Percentiles rank a stretch among this genome's conserved stretches.
Conservation (phyloP, 2,329 filamentous ascomycete species). For the Pseudopyricularia cyperi region DNA sequence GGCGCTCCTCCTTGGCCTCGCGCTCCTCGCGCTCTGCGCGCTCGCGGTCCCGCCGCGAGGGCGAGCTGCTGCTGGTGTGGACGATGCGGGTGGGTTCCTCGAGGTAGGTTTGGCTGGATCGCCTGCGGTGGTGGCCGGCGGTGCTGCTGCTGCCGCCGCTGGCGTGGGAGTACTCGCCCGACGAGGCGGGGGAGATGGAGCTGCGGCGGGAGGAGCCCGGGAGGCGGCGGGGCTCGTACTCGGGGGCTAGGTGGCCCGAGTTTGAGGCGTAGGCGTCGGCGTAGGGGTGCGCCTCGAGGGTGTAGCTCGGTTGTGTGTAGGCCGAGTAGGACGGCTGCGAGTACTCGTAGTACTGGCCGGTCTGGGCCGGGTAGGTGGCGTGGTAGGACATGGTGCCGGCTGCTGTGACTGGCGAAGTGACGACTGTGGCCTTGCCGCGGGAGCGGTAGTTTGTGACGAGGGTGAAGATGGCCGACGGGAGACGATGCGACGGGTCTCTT, state of each 20-base stretch:
- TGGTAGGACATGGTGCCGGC: not conserved
- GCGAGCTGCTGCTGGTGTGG: slow-evolving; percentile 1
- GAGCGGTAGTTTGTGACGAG: not conserved
- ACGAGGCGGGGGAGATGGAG: slow-evolving; percentile 4
- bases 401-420: not conserved
- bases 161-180: slow-evolving; percentile 3
- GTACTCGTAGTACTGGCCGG: slow-evolving; percentile 1
- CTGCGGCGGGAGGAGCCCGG: slow-evolving; percentile 1
- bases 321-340: not conserved
- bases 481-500: not conserved
- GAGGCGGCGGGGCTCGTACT: not conserved
- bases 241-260: not conserved
- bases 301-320: not conserved
- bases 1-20: slow-evolving; percentile 4
- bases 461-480: not conserved
- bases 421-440: not conserved
- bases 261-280: not conserved
- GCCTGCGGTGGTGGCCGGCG: slow-evolving; percentile 8
- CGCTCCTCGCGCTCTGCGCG: slow-evolving; percentile 6
- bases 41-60: slow-evolving; percentile 5
- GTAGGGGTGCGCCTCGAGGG: not conserved
- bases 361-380: not conserved
- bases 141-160: slow-evolving; percentile 8
- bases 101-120: slow-evolving; percentile 12
- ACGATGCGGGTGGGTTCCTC: slow-evolving; percentile 6